A percentile compares a stretch with the other conserved stretches of the same genome.
phyloP scores from a whole-genome alignment of 2,329 filamentous ascomycete genomes.

The Mycosphaerella sp. region DNA sequence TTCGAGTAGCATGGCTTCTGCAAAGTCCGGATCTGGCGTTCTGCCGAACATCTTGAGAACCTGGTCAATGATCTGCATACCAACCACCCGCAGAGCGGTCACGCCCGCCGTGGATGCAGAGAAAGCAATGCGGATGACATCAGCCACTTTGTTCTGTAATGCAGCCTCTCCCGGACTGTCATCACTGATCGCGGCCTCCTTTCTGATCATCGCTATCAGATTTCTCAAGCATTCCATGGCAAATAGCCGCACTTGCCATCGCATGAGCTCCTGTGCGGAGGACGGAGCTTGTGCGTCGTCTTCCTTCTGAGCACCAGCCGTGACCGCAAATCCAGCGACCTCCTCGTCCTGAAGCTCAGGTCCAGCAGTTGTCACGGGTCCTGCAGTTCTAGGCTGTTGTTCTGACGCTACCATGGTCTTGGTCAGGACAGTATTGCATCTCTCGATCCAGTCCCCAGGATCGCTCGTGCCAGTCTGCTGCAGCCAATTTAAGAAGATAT shows the following conservation, averaged over 20 bases:
- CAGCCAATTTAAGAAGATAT: conserved; percentile 88
- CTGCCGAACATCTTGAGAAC: conserved; percentile 94
- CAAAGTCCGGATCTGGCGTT: conserved; percentile 90
- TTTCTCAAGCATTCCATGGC: conserved; percentile 85
- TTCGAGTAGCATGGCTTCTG: conserved; percentile 92
- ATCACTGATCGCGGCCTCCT: conserved; percentile 70
- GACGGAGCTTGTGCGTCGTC: conserved; percentile 37
- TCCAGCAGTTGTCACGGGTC: conserved; percentile 46
- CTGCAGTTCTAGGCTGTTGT: conserved; percentile 40
- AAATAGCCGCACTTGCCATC: conserved; percentile 94
- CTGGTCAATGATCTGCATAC: conserved; percentile 87
- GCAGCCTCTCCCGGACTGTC: conserved; percentile 71
- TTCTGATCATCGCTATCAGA: conserved; percentile 70
- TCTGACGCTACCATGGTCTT: conserved; percentile 69
- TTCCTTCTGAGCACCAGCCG: conserved; percentile 51
- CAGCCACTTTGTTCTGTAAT: conserved; percentile 76
- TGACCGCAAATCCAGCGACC: conserved; percentile 87
- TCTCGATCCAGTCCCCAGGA: conserved; percentile 77
- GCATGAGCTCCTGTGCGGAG: conserved; percentile 71
- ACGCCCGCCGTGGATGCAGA: conserved; percentile 94
- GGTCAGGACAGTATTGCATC: conserved; percentile 81
- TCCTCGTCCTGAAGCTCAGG: conserved; percentile 94
- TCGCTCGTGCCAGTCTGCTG: conserved; percentile 78
- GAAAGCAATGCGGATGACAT: conserved; percentile 94
- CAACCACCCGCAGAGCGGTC: conserved; percentile 81